Conservation (phyloP, 2,329 filamentous ascomycete species). For the Aspergillus costaricaensis region DNA sequence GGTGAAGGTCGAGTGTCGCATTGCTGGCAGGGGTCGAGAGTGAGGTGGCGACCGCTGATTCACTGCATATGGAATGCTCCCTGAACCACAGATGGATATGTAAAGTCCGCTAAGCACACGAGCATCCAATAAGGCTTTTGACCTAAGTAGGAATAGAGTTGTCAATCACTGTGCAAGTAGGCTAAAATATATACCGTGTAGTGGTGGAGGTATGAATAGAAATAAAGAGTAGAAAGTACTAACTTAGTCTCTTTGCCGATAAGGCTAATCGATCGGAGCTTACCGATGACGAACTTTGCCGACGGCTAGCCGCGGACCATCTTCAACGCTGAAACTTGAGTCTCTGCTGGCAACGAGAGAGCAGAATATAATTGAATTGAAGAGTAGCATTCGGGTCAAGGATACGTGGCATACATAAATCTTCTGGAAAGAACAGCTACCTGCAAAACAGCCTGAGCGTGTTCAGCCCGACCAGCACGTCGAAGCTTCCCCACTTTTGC, state of each 20-base stretch:
- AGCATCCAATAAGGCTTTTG: too few relatives aligned
- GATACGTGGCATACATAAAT: neutral
- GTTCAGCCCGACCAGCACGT: neutral
- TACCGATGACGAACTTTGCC: slow-evolving; percentile 20
- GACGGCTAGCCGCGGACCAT: neutral
- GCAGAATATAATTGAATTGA: too few relatives aligned
- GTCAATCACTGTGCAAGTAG: neutral
- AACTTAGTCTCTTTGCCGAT: neutral
- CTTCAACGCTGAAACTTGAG: neutral
- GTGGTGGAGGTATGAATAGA: neutral
- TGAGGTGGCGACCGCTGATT: slow-evolving; percentile 8
- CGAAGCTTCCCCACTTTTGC: slow-evolving; percentile 5
- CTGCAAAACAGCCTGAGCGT: neutral
- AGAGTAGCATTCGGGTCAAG: neutral
- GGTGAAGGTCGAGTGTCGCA: neutral
- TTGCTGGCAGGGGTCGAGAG: neutral
- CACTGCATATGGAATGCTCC: neutral
- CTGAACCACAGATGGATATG: neutral
- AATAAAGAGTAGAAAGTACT: neutral
- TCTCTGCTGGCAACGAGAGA: neutral
- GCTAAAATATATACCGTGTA: neutral
- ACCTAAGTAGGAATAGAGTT: neutral
- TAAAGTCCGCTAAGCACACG: neutral
- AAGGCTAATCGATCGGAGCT: slow-evolving; percentile 23
- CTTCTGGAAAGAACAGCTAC: neutral